phyloP scores from a whole-genome alignment of 176 grass and related monocot species.

The Zea mays region DNA sequence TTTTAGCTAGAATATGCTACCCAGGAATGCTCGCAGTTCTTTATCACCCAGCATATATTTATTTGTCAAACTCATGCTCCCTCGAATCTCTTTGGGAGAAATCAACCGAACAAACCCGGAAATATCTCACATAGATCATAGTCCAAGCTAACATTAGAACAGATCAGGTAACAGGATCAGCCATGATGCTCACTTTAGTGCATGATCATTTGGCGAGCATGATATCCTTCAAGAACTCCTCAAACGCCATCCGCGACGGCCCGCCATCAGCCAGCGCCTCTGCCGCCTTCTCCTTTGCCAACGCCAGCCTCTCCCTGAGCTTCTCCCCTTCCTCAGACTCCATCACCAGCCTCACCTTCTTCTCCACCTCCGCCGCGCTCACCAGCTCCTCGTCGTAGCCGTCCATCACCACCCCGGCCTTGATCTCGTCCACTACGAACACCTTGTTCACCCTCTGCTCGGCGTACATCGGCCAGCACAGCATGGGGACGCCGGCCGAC shows the following conservation, averaged over 20 bases:
- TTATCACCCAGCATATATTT: background rate
- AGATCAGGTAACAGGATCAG: background rate
- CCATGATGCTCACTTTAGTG: background rate
- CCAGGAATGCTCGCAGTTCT: background rate
- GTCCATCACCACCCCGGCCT: constrained; percentile 46
- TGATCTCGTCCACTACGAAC: constrained; percentile 50
- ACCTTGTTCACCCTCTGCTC: constrained; percentile 80
- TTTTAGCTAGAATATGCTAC: background rate
- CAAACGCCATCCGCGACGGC: constrained; percentile 24
- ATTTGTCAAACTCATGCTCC: background rate
- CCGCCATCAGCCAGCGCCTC: constrained; percentile 38
- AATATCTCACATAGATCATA: background rate
- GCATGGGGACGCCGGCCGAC: constrained; percentile 42
- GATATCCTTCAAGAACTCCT: constrained; percentile 43
- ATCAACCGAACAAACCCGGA: background rate
- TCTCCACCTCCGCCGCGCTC: constrained; percentile 45
- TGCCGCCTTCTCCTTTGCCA: constrained; percentile 37
- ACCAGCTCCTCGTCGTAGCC: constrained; percentile 61
- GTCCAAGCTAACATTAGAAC: background rate
- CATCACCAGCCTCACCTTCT: constrained; percentile 60
- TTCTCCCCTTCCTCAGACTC: constrained; percentile 48
- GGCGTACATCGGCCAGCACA: constrained; percentile 71
- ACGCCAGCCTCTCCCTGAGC: constrained; percentile 21
- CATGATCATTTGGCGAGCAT: constrained; percentile 3
- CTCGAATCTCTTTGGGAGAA: background rate